phyloP scores from a whole-genome alignment of 192 early-diverging fungal species.

The Coemansia sp. region DNA sequence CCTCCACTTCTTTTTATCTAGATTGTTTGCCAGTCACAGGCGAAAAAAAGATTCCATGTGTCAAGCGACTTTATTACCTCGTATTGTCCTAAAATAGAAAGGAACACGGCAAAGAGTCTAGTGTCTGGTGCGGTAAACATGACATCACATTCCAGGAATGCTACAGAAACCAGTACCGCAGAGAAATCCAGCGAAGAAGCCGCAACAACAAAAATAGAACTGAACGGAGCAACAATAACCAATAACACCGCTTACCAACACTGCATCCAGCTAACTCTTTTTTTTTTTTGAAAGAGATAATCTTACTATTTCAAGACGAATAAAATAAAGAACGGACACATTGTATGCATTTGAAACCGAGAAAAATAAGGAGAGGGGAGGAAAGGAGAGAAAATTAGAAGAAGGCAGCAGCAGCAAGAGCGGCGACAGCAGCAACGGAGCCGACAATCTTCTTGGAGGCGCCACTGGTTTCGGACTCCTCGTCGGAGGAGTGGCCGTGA shows the following conservation, averaged over 20 bases:
- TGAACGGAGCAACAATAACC: too few species aligned
- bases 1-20: too few species aligned
- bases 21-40: too few species aligned
- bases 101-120: not conserved
- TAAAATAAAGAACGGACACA: not conserved
- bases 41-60: too few species aligned
- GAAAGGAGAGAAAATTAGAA: constrained; percentile 31
- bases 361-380: not conserved
- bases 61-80: too few species aligned
- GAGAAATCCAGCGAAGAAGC: too few species aligned
- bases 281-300: constrained; percentile 4
- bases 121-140: not conserved
- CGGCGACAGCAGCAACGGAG: constrained; percentile 25
- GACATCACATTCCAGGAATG: not conserved
- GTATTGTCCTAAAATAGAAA: too few species aligned
- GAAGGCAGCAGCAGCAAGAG: constrained; percentile 41
- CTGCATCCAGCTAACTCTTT: not conserved
- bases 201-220: not conserved
- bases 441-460: constrained; percentile 26
- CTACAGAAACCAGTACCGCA: not conserved
- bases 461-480: constrained; percentile 10
- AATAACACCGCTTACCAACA: too few species aligned
- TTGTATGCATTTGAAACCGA: constrained; percentile 7
- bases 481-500: not conserved
- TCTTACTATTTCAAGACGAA: not conserved